These are phyloP conservation scores for Salix koriyanagi DNA, from an alignment of 345 rosid species.

Conservation along the genomic window DNA sequence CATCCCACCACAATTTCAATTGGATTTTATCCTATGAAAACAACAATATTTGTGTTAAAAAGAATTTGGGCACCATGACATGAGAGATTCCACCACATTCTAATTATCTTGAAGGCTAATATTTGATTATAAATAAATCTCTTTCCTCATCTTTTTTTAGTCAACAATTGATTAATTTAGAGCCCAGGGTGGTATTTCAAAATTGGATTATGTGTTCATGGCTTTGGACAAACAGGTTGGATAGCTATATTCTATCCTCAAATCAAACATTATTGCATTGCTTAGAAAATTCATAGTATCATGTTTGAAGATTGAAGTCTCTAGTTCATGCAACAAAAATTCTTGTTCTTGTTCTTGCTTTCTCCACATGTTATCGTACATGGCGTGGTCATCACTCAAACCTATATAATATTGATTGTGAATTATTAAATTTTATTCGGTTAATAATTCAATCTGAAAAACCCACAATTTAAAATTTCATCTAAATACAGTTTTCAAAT, in stretches of 20 bases:
- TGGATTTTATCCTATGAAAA: not conserved
- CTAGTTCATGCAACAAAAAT: not conserved
- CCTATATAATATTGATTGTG: no score
- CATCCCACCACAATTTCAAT: not conserved
- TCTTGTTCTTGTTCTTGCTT: not conserved
- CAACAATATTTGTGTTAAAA: not conserved
- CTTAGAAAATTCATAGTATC: not conserved
- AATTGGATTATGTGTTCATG: not conserved
- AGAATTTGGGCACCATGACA: not conserved
- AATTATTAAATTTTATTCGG: no score
- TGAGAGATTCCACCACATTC: not conserved
- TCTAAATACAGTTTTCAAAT: no score
- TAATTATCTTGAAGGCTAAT: not conserved
- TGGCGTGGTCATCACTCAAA: no score
- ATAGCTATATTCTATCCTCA: not conserved
- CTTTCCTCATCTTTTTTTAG: not conserved
- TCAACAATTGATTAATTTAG: not conserved
- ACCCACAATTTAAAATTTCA: rapidly evolving
- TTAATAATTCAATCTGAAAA: no score
- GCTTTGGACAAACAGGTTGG: not conserved
- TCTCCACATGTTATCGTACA: not conserved
- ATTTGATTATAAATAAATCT: not conserved
- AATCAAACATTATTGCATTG: not conserved
- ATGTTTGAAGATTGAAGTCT: not conserved
- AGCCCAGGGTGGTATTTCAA: not conserved